Evolutionary conservation across 2,329 filamentous ascomycete species (phyloP).

Genomic region (Cladophialophora carrionii): DNA sequence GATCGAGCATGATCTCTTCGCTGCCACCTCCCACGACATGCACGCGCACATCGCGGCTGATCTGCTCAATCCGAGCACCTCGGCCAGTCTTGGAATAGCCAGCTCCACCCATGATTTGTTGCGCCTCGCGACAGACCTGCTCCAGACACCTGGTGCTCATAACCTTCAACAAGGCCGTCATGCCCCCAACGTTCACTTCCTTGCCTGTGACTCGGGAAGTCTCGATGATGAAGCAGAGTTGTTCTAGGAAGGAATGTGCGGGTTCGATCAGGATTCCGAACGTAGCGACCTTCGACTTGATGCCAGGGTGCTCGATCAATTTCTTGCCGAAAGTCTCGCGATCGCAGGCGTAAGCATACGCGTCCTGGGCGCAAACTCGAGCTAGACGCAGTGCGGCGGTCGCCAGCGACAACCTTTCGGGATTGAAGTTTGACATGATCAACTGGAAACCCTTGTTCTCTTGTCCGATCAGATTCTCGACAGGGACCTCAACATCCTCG

Average conservation of each 20-base stretch:
- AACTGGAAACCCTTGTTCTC: conserved; percentile 74
- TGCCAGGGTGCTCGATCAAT: conserved; percentile 73
- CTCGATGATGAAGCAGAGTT: conserved; percentile 52
- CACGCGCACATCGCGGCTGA: conserved; percentile 65
- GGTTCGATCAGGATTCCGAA: conserved; percentile 69
- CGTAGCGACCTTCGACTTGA: conserved; percentile 71
- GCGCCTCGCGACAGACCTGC: conserved; percentile 58
- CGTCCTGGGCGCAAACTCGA: conserved; percentile 62
- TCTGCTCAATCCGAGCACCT: conserved; percentile 71
- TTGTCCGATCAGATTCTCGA: conserved; percentile 68
- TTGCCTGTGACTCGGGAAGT: conserved; percentile 53
- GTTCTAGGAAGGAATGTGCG: conserved; percentile 68
- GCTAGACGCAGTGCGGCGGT: conserved; percentile 67
- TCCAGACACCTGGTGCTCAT: conserved; percentile 58
- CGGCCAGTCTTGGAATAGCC: conserved; percentile 71
- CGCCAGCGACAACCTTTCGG: conserved; percentile 70
- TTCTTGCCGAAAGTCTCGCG: conserved; percentile 71
- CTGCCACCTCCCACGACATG: conserved; percentile 68
- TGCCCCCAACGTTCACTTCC: conserved; percentile 64
- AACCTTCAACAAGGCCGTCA: conserved; percentile 73
- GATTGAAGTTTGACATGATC: conserved; percentile 80
- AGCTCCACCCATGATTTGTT: conserved; percentile 68
- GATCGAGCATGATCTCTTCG: conserved; percentile 73
- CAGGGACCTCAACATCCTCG: conserved; percentile 74
- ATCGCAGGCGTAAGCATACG: conserved; percentile 67